Percentiles rank a stretch among this genome's conserved stretches.
These are phyloP conservation scores for Diaporthe citri DNA, from an alignment of 2,329 filamentous ascomycete species.

Conservation along the genomic window DNA sequence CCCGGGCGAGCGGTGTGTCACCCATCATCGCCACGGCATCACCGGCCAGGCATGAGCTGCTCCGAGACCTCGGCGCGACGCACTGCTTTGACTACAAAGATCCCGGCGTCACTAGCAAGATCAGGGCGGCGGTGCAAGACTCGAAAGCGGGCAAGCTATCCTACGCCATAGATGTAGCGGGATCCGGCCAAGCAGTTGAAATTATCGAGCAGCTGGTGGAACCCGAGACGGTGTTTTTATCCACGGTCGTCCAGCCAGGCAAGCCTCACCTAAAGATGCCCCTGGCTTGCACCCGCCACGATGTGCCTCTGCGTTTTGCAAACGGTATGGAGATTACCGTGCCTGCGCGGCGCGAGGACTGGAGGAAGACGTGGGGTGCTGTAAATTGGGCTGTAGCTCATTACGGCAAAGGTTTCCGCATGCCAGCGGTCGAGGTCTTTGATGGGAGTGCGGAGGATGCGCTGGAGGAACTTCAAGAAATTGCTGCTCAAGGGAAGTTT, in stretches of 20 bases:
- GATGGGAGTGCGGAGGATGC: constrained; percentile 18
- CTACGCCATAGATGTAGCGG: constrained; percentile 7
- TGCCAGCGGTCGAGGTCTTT: neutral
- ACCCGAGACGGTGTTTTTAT: neutral
- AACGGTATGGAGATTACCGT: neutral
- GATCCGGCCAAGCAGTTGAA: neutral
- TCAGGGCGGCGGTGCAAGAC: neutral
- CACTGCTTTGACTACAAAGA: constrained; percentile 17
- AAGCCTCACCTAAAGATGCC: neutral
- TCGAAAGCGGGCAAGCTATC: neutral
- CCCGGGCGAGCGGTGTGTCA: constrained; percentile 2
- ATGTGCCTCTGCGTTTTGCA: neutral
- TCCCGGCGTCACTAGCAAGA: neutral
- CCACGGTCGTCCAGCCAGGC: neutral
- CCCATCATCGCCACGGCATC: constrained; percentile 16
- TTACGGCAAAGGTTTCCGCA: neutral
- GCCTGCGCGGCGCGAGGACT: constrained; percentile 4
- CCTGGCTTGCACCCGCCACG: neutral
- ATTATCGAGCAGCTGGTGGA: neutral
- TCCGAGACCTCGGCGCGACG: neutral
- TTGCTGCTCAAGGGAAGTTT: constrained; percentile 1
- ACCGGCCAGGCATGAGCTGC: neutral
- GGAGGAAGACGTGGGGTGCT: constrained; percentile 9
- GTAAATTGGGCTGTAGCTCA: neutral
- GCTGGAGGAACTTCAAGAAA: neutral